These are phyloP conservation scores for Claviceps fusiformis DNA, from an alignment of 2,329 filamentous ascomycete species.

Conservation along the genomic window DNA sequence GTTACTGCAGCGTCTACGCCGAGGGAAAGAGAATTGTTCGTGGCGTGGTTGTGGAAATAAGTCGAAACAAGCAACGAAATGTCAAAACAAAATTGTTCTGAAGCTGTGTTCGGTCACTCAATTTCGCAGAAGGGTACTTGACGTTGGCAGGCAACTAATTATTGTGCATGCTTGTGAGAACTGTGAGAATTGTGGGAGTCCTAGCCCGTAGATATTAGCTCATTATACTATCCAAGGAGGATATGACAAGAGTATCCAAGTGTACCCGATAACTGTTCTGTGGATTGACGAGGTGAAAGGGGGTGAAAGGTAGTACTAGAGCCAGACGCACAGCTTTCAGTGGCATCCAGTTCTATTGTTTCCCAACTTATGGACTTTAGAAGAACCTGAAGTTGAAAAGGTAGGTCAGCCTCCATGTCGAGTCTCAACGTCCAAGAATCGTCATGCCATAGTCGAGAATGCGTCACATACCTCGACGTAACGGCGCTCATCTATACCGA, in stretches of 20 bases:
- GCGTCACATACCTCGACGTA: constrained; percentile 7
- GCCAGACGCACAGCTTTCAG: constrained; percentile 6
- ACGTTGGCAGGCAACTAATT: not conserved
- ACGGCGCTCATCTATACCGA: constrained; percentile 7
- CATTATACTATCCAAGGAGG: constrained; percentile 10
- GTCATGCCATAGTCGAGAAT: not conserved
- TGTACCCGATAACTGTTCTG: constrained; percentile 3
- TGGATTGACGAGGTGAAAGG: not conserved
- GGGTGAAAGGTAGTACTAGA: not conserved
- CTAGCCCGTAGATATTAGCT: constrained; percentile 11
- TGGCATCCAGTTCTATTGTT: constrained; percentile 3
- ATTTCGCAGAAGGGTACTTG: not conserved
- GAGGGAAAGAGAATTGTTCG: not conserved
- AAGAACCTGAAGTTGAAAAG: not conserved
- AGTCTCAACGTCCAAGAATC: not conserved
- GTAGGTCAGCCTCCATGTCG: constrained; percentile 3
- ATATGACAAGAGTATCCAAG: constrained; percentile 12
- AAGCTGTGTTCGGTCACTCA: not conserved
- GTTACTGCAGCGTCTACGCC: not conserved
- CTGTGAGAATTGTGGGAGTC: constrained; percentile 8
- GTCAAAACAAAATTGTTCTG: not conserved
- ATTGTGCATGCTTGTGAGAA: not conserved
- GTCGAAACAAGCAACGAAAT: not conserved
- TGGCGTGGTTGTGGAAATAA: not conserved
- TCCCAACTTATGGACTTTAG: constrained; percentile 6